Base-by-base conservation (phyloP, 2,329 filamentous ascomycete species). In the Hypoxylon sp. region DNA sequence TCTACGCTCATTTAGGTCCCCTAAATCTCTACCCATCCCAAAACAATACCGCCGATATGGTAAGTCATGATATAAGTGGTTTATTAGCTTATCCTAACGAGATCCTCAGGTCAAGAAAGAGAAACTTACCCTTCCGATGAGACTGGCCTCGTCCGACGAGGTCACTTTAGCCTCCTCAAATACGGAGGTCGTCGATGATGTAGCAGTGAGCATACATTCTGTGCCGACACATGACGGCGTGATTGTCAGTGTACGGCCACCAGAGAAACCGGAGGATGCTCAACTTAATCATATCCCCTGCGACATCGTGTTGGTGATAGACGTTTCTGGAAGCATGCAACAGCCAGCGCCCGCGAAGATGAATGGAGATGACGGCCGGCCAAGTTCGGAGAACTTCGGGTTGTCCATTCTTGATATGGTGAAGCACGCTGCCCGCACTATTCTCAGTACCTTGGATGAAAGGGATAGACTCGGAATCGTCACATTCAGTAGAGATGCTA, bases 291-390 rank as follows among this genome's bases (percentile, higher is more conserved):
- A 85, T 70, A 78, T 84, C 0, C 82, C 85, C 1, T 87, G 84
- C 71, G 87, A 89, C 64, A 84, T 89, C 30, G 86, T 88, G 1
- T 80, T 89, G 2, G 86, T 86, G 14, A 87, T 89, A 56, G 87
- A 89, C 71, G 80, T 88, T 12, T 89, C 87, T 0, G 80, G 78
- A 0, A 88, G 85, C 75, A 90, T 89, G 87, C 52, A 62, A 0
- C 54, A 63, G 0, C 69, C 75, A 1, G 86, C 86, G 0, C 83
- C 82, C 0, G 78, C 84, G 0, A 83, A 85, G 0, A 71, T 71
- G 8, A 72, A 72, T 2, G 67, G 73, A 1, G 80, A 80, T 12
- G 78, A 81, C 4, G 71, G 75, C 14, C 64, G 73, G 3, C 14
- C 53, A 12, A 65, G 46, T 11, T 50, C 46, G 1, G 84, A 88